Percentiles rank a stretch among this genome's conserved stretches.
Evolutionary conservation across 768 basidiomycete genomes (phyloP).

Genomic region (Phanerochaete sordida): DNA sequence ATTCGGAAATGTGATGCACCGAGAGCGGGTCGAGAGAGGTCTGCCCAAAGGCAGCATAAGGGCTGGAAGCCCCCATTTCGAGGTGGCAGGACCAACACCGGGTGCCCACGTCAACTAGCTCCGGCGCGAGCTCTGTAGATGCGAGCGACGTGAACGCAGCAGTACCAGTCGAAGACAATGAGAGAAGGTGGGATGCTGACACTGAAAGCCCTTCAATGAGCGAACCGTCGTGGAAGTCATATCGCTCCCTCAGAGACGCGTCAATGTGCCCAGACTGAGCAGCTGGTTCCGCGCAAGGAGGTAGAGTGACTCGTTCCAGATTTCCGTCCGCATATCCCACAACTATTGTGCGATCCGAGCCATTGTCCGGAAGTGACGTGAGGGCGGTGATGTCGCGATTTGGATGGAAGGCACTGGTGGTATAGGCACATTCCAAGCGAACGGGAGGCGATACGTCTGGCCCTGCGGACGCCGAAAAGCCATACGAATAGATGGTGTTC

Average conservation of each 20-base stretch:
- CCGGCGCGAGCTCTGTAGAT: conserved; percentile 12
- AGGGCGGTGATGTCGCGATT: conserved; percentile 29
- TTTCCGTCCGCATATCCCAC: conserved; percentile 27
- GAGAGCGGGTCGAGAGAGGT: conserved; percentile 56
- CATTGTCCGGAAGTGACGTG: conserved; percentile 23
- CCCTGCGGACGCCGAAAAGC: conserved; percentile 31
- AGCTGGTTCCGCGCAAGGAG: conserved; percentile 18
- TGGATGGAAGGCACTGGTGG: conserved; percentile 22
- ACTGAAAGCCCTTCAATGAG: conserved; percentile 55
- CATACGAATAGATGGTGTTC: conserved; percentile 52
- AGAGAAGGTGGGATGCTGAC: conserved; percentile 42
- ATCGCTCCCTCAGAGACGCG: conserved; percentile 15
- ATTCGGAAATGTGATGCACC: conserved; percentile 49
- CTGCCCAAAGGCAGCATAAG: conserved; percentile 69
- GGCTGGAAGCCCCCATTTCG: conserved; percentile 43
- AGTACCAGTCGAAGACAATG: conserved; percentile 54
- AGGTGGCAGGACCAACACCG: conserved; percentile 68
- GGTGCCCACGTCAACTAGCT: conserved; percentile 40
- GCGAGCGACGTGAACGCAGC: conserved; percentile 35
- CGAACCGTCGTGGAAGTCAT: conserved; percentile 37
- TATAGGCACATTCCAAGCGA: conserved; percentile 23
- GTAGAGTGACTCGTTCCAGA: conserved; percentile 40
- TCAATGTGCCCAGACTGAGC: conserved; percentile 15
- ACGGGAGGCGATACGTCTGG: conserved; percentile 17
- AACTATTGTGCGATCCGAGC: conserved; percentile 23